Conservation (phyloP, 805 yeast genomes). For the Yamadazyma phyllophila region DNA sequence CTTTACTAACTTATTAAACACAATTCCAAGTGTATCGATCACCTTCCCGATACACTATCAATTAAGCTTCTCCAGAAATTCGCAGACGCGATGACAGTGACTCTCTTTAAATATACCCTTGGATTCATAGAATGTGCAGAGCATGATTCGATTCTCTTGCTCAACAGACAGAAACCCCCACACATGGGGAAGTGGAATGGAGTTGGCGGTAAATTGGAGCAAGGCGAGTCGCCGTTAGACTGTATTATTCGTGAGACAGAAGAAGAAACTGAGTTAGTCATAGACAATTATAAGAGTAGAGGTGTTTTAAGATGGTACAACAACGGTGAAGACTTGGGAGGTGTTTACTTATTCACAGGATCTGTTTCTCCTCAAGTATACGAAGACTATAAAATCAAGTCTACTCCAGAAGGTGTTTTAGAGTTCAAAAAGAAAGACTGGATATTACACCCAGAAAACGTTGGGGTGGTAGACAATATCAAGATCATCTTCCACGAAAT, state of each 20-base stretch:
- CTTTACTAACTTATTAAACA: too few species aligned
- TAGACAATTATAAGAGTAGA: constrained; percentile 27
- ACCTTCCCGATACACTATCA: neutral
- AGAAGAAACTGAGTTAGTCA: constrained; percentile 40
- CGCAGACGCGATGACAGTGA: constrained; percentile 10
- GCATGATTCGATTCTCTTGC: constrained; percentile 29
- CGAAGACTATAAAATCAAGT: constrained; percentile 20
- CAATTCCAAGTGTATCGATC: neutral
- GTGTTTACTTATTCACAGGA: constrained; percentile 41
- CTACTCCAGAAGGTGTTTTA: constrained; percentile 37
- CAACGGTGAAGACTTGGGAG: constrained; percentile 26
- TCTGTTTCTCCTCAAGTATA: constrained; percentile 23
- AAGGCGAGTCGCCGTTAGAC: constrained; percentile 32
- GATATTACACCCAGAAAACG: constrained; percentile 33
- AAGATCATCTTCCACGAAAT: constrained; percentile 21
- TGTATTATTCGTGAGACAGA: constrained; percentile 41
- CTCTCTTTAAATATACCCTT: constrained; percentile 19
- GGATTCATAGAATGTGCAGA: constrained; percentile 30
- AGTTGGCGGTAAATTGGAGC: constrained; percentile 43
- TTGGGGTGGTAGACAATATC: constrained; percentile 42
- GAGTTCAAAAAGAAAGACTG: constrained; percentile 42
- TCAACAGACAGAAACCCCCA: constrained; percentile 42
- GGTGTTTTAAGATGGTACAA: constrained; percentile 38
- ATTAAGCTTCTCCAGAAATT: neutral
- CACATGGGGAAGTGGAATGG: constrained; percentile 52